These are phyloP conservation scores for Umbellularia californica DNA, from an alignment of 164 flowering plant genomes.

Conservation along the genomic window DNA sequence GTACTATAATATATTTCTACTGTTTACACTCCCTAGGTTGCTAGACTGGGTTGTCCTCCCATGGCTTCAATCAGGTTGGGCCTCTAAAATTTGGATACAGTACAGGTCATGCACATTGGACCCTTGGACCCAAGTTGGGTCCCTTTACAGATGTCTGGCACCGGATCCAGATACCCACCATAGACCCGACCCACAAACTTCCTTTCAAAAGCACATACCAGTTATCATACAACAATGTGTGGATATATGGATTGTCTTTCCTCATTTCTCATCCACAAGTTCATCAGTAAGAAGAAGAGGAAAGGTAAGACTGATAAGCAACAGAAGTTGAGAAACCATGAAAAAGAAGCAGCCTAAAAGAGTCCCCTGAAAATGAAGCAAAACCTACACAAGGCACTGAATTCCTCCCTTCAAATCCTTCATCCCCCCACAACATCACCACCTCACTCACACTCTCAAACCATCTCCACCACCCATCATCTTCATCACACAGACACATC, in stretches of 20 bases:
- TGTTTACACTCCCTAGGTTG: too few relatives aligned
- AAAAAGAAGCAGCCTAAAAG: not conserved
- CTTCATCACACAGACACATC: constrained; percentile 9
- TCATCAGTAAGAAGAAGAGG: not conserved
- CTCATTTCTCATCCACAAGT: not conserved
- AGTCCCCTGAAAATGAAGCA: constrained; percentile 17
- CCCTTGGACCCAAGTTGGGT: too few relatives aligned
- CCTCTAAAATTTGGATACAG: too few relatives aligned
- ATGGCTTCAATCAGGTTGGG: too few relatives aligned
- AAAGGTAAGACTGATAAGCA: not conserved
- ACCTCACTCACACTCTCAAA: constrained; percentile 14
- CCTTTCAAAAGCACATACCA: too few relatives aligned
- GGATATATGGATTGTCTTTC: not conserved
- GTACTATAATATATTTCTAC: too few relatives aligned
- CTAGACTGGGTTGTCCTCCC: too few relatives aligned
- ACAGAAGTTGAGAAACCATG: not conserved
- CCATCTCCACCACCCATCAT: constrained; percentile 5
- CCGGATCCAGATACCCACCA: too few relatives aligned
- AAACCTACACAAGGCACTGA: constrained; percentile 5
- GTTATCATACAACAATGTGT: too few relatives aligned
- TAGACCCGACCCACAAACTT: too few relatives aligned
- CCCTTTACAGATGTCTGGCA: too few relatives aligned
- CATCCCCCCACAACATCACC: constrained; percentile 9
- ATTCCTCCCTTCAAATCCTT: constrained; percentile 16
- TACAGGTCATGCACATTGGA: too few relatives aligned